Evolutionary conservation across 2,329 filamentous ascomycete genomes (phyloP).

Genomic region (Proliferodiscus dingleyae): DNA sequence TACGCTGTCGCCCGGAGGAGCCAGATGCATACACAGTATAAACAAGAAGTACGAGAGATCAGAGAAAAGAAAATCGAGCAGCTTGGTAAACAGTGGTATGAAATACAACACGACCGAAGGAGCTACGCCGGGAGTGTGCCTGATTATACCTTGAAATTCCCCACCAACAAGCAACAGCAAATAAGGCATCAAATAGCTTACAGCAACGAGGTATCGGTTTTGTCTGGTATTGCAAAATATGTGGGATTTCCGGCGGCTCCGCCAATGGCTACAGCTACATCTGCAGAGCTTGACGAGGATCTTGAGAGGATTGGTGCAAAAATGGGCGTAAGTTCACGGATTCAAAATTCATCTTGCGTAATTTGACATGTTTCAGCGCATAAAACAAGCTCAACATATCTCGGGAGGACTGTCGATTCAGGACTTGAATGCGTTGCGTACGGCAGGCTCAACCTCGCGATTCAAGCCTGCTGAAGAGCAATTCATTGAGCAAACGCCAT

Average conservation of each 20-base stretch:
- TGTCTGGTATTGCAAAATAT: conserved; percentile 89
- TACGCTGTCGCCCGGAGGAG: conserved; percentile 76
- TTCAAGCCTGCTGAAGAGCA: conserved; percentile 70
- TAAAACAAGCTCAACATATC: too few relatives aligned
- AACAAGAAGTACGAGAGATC: conserved; percentile 77
- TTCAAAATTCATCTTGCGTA: too few relatives aligned
- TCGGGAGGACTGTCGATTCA: conserved; percentile 26
- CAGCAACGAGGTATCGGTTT: conserved; percentile 87
- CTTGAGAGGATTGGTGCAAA: conserved; percentile 84
- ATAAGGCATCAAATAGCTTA: conserved; percentile 84
- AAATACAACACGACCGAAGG: conserved; percentile 84
- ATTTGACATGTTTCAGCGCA: conserved; percentile 38
- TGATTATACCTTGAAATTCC: conserved; percentile 78
- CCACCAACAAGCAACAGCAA: conserved; percentile 69
- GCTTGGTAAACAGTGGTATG: conserved; percentile 85
- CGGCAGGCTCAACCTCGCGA: conserved; percentile 28
- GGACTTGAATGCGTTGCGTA: conserved; percentile 30
- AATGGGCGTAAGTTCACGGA: conserved; percentile 81
- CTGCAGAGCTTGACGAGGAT: conserved; percentile 77
- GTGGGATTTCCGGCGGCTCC: conserved; percentile 96
- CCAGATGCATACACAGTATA: conserved; percentile 85
- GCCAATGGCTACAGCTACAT: conserved; percentile 66
- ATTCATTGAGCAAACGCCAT: conserved; percentile 83
- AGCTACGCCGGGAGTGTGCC: conserved; percentile 72
- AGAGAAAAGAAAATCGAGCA: conserved; percentile 75